phyloP scores from a whole-genome alignment of 176 grass and related monocot genomes.

The Avena sativa region DNA sequence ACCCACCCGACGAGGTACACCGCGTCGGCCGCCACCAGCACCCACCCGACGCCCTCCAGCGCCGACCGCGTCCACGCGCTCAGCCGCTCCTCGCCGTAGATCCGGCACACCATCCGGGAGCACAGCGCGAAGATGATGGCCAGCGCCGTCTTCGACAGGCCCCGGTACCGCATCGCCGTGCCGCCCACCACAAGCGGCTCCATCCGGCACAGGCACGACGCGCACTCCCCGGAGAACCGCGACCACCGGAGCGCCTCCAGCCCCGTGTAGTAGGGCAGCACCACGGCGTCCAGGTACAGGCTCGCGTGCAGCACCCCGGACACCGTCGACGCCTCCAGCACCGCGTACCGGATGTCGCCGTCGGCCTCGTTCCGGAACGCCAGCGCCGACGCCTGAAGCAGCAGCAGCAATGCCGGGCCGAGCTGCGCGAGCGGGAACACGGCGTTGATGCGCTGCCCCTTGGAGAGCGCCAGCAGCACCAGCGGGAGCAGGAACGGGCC shows the following conservation, averaged over 20 bases:
- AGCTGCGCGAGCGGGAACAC: conserved; percentile 79
- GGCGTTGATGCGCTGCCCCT: conserved; percentile 80
- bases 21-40: conserved; percentile 68
- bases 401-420: conserved; percentile 83
- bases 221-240: conserved; percentile 79
- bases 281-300: conserved; percentile 76
- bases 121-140: conserved; percentile 80
- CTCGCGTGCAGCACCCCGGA: conserved; percentile 95
- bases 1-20: conserved; percentile 64
- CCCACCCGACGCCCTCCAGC: conserved; percentile 77
- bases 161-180: conserved; percentile 60
- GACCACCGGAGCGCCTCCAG: conserved; percentile 78
- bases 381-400: conserved; percentile 88
- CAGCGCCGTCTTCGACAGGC: conserved; percentile 87
- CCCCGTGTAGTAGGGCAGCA: conserved; percentile 98
- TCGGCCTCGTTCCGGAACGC: conserved; percentile 90
- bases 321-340: conserved; percentile 93
- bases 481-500: conserved; percentile 82
- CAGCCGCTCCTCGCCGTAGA: conserved; percentile 76
- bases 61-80: conserved; percentile 62
- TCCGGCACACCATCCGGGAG: conserved; percentile 90
- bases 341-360: conserved; percentile 76
- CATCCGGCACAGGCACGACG: conserved; percentile 87
- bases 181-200: conserved; percentile 73
- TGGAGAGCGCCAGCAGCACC: conserved; percentile 76